phyloP scores from a whole-genome alignment of 257 asterid species.

The Striga asiatica region DNA sequence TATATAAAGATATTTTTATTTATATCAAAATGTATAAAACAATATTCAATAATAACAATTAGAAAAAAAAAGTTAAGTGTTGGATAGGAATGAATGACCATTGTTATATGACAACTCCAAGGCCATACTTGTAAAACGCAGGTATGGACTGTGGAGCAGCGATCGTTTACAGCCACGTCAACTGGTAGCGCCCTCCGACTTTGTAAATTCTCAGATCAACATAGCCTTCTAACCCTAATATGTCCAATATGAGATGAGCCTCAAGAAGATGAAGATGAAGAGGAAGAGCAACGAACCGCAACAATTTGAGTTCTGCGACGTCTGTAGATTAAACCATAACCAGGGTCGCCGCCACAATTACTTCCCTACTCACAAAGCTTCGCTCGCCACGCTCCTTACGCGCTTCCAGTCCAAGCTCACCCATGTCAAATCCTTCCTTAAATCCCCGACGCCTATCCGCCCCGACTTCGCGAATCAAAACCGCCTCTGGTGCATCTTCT shows the following conservation, averaged over 20 bases:
- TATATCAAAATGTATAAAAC: too few species aligned
- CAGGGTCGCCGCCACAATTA: constrained; percentile 70
- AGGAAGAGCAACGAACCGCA: not conserved
- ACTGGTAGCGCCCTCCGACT: not conserved
- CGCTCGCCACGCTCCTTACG: constrained; percentile 50
- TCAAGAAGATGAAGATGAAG: not conserved
- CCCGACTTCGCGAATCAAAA: constrained; percentile 47
- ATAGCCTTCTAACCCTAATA: constrained; percentile 3
- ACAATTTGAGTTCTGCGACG: constrained; percentile 61
- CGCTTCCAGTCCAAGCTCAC: constrained; percentile 65
- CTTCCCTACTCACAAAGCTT: constrained; percentile 60
- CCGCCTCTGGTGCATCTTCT: constrained; percentile 74
- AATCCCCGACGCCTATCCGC: constrained; percentile 35
- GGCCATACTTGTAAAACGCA: too few species aligned
- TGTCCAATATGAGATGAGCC: not conserved
- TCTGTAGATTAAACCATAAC: constrained; percentile 64
- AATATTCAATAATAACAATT: too few species aligned
- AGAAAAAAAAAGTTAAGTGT: too few species aligned
- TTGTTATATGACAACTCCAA: too few species aligned
- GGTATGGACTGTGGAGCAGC: too few species aligned
- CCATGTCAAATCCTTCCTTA: constrained; percentile 43
- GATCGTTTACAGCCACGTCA: not conserved
- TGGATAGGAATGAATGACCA: too few species aligned
- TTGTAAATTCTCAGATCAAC: not conserved
- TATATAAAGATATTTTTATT: too few species aligned